Evolutionary conservation across 306 rosid genomes (phyloP).

Genomic region (peach (Prunus persica)): DNA sequence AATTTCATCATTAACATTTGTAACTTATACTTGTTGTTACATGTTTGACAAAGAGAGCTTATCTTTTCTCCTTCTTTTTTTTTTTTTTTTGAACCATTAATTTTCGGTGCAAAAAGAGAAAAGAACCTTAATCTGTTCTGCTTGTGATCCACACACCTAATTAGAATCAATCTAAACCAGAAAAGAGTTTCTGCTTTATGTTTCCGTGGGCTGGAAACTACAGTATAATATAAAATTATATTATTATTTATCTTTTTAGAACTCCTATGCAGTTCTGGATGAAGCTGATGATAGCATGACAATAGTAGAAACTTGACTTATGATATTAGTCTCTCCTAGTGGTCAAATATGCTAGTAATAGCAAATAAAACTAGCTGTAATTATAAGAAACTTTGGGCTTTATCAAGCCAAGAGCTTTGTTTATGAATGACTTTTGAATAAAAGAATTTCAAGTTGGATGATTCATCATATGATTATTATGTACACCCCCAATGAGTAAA

Average conservation of each 20-base stretch:
- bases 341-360: neutral
- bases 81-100: neutral
- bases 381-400: neutral
- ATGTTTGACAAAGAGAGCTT: slow-evolving; percentile 3
- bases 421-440: neutral
- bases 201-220: neutral
- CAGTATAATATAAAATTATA: neutral
- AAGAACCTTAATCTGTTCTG: no score
- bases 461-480: neutral
- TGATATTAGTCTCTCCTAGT: neutral
- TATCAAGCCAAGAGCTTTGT: neutral
- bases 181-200: neutral
- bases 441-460: neutral
- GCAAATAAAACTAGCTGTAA: neutral
- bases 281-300: neutral
- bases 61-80: neutral
- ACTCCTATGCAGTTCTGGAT: neutral
- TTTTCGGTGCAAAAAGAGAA: no score
- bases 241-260: neutral
- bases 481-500: neutral
- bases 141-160: no score
- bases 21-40: slow-evolving; percentile 7
- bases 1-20: slow-evolving; percentile 26
- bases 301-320: neutral
- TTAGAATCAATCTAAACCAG: no score